Percentiles rank a stretch among this genome's conserved stretches.
These are phyloP conservation scores for Diplodia scrobiculata DNA, from an alignment of 2,329 filamentous ascomycete species.

Conservation along the genomic window DNA sequence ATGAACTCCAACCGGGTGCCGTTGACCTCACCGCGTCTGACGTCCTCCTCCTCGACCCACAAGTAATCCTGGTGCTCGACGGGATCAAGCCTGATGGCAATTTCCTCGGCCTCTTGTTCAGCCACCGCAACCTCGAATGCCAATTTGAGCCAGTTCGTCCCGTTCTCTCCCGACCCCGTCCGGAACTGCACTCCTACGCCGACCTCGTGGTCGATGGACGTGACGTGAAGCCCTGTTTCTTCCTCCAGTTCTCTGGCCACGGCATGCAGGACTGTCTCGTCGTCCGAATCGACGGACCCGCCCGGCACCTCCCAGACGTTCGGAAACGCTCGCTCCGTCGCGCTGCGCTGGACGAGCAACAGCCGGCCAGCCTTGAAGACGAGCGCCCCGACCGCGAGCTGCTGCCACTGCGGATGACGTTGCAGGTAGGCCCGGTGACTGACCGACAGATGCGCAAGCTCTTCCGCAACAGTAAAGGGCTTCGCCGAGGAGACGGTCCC, in stretches of 20 bases:
- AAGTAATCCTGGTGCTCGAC: constrained; percentile 47
- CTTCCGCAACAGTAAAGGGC: neutral
- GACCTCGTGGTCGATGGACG: constrained; percentile 48
- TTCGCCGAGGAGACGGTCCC: neutral
- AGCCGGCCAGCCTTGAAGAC: constrained; percentile 42
- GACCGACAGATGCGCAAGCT: constrained; percentile 32
- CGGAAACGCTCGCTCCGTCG: constrained; percentile 42
- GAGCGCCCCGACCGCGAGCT: constrained; percentile 38
- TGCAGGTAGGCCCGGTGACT: constrained; percentile 37
- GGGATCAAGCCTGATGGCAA: constrained; percentile 42
- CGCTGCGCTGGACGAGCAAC: constrained; percentile 43
- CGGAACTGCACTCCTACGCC: constrained; percentile 35
- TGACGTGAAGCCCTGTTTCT: constrained; percentile 55
- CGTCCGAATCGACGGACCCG: constrained; percentile 51
- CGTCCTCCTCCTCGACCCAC: constrained; percentile 48
- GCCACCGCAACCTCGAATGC: constrained; percentile 43
- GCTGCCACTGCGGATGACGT: constrained; percentile 37
- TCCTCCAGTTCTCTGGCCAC: constrained; percentile 56
- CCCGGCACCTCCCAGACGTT: constrained; percentile 55
- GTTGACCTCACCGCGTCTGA: constrained; percentile 38
- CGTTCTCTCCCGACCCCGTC: constrained; percentile 10
- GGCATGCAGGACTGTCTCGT: constrained; percentile 53
- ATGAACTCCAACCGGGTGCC: constrained; percentile 40
- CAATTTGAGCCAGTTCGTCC: constrained; percentile 42
- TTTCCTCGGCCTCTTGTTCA: constrained; percentile 13